phyloP scores from a whole-genome alignment of 1,284 basidiomycete species.

The Gymnopus androsaceus region DNA sequence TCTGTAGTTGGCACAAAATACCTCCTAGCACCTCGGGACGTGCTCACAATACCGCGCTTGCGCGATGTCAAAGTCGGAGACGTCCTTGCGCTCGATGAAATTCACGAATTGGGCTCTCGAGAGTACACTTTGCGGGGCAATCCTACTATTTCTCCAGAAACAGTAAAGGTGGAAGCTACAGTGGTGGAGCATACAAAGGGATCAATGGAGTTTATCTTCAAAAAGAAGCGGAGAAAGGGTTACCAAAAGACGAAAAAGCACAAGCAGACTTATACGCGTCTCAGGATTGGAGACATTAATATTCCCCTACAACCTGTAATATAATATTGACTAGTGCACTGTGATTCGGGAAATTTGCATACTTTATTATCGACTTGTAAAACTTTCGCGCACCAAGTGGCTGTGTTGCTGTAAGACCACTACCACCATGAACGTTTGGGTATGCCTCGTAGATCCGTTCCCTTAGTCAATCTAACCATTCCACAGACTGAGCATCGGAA shows the following conservation, averaged over 20 bases:
- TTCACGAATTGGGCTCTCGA: constrained; percentile 93
- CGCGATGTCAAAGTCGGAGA: constrained; percentile 84
- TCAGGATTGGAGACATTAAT: constrained; percentile 74
- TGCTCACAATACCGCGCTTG: constrained; percentile 90
- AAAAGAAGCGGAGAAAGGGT: constrained; percentile 98
- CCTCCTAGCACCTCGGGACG: constrained; percentile 85
- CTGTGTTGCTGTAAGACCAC: not conserved
- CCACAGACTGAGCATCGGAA: constrained; percentile 76
- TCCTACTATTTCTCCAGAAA: constrained; percentile 57
- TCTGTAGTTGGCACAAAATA: constrained; percentile 88
- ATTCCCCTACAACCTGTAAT: constrained; percentile 27
- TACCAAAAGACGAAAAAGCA: constrained; percentile 76
- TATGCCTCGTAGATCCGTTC: not conserved
- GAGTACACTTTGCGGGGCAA: constrained; percentile 89
- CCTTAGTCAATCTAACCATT: not conserved
- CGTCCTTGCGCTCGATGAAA: constrained; percentile 79
- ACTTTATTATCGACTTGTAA: not conserved
- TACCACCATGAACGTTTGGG: constrained; percentile 11
- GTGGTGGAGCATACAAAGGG: constrained; percentile 97
- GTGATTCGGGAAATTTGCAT: not conserved
- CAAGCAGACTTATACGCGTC: constrained; percentile 92
- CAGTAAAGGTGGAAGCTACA: constrained; percentile 81
- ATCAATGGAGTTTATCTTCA: constrained; percentile 86
- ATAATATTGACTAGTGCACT: not conserved
- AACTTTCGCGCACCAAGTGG: not conserved